These are phyloP conservation scores for Chlamydomonas applanata DNA, from an alignment of 139 green algal species.

Conservation along the genomic window DNA sequence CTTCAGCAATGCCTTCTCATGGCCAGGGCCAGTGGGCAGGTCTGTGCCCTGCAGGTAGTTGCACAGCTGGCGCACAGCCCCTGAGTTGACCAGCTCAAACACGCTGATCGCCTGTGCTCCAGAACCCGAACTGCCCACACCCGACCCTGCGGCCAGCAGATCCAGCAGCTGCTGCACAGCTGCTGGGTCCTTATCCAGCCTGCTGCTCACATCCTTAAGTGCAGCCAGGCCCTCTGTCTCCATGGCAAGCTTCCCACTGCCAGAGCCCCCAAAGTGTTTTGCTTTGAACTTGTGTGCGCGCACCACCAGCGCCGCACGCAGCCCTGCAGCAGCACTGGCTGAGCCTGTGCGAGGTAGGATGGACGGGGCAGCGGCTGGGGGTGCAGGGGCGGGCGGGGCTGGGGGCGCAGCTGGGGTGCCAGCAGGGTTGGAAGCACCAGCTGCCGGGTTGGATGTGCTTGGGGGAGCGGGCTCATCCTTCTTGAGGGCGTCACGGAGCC, in stretches of 20 bases:
- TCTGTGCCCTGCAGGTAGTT: slow-evolving; percentile 62
- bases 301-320: slow-evolving; percentile 21
- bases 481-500: neutral
- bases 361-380: no score
- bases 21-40: slow-evolving; percentile 7
- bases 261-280: slow-evolving; percentile 32
- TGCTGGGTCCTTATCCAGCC: slow-evolving; percentile 21
- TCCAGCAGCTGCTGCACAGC: slow-evolving; percentile 37
- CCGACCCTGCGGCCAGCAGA: slow-evolving; percentile 34
- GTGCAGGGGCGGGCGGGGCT: neutral
- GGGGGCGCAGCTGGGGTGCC: neutral
- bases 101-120: slow-evolving; percentile 56
- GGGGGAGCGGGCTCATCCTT: slow-evolving; percentile 5
- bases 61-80: slow-evolving; percentile 62
- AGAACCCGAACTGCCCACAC: neutral
- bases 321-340: neutral
- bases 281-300: slow-evolving; percentile 40
- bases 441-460: slow-evolving; percentile 9
- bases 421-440: neutral
- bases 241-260: neutral
- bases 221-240: slow-evolving; percentile 49
- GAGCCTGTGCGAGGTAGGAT: no score
- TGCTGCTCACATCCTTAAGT: slow-evolving; percentile 46
- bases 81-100: slow-evolving; percentile 91
- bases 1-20: slow-evolving; percentile 46